Percentiles rank a stretch among this genome's conserved stretches.
Evolutionary conservation across 1,284 basidiomycete species (phyloP).

Genomic region (Takashimella koratensis): DNA sequence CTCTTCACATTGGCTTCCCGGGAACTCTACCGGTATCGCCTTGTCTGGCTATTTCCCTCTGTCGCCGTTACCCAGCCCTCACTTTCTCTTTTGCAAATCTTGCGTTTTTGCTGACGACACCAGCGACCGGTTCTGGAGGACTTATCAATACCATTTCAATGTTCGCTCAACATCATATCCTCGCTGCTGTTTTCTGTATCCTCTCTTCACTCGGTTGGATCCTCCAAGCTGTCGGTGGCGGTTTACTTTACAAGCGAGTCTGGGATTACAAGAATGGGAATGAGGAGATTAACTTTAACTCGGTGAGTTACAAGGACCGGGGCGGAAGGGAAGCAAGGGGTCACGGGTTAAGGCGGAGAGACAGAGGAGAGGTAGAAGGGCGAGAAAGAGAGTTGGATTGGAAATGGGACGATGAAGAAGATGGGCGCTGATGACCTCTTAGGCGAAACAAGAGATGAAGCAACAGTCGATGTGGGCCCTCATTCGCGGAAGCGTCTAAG

Average conservation of each 20-base stretch:
- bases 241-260: conserved; percentile 45
- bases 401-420: no score
- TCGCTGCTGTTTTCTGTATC: conserved; percentile 71
- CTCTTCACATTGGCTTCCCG: no score
- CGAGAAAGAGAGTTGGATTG: no score
- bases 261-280: conserved; percentile 50
- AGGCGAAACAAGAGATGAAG: background rate
- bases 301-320: conserved; percentile 12
- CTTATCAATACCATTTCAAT: conserved; percentile 84
- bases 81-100: conserved; percentile 21
- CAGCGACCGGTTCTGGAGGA: conserved; percentile 85
- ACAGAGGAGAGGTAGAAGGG: no score
- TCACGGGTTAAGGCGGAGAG: no score
- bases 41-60: no score
- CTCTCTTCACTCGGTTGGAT: conserved; percentile 83
- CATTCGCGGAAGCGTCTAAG: background rate
- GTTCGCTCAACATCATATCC: conserved; percentile 58
- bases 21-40: conserved; percentile 15
- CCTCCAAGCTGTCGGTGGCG: conserved; percentile 60
- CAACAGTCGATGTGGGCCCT: background rate
- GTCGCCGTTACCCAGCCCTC: conserved; percentile 2
- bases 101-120: conserved; percentile 29
- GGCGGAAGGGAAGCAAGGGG: no score
- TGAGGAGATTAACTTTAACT: conserved; percentile 43
- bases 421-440: background rate